Evolutionary conservation across 352 stramenopile genomes (phyloP).

Genomic region (Phytopythium mirpurense): DNA sequence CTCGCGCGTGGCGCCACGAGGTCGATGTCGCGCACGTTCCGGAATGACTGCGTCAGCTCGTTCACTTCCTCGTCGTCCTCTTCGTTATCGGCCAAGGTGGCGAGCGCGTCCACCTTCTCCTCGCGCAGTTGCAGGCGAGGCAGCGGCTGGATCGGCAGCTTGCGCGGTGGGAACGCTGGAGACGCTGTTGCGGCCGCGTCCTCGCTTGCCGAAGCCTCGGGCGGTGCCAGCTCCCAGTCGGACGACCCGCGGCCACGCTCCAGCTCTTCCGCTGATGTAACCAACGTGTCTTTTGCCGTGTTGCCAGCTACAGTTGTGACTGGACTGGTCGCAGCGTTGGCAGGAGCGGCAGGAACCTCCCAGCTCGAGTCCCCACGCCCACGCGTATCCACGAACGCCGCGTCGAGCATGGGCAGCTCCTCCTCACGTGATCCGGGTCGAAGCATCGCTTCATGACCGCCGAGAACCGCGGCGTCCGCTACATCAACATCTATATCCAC

Average conservation of each 20-base stretch:
- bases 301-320: background rate
- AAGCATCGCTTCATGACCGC: background rate
- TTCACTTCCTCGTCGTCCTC: slow-evolving; percentile 51
- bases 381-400: slow-evolving; percentile 20
- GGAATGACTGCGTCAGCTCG: slow-evolving; percentile 37
- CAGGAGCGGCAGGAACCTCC: slow-evolving; percentile 16
- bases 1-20: slow-evolving; percentile 14
- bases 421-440: slow-evolving; percentile 10
- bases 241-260: background rate
- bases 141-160: slow-evolving; percentile 11
- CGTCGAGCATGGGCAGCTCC: slow-evolving; percentile 29
- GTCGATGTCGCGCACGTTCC: slow-evolving; percentile 50
- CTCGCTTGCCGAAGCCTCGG: background rate
- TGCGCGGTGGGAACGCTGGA: background rate
- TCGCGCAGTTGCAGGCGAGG: slow-evolving; percentile 21
- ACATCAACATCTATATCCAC: slow-evolving; percentile 7
- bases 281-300: background rate
- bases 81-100: slow-evolving; percentile 8
- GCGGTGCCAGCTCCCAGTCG: background rate
- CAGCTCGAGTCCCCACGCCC: slow-evolving; percentile 34
- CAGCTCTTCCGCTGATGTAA: background rate
- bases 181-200: background rate
- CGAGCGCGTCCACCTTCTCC: slow-evolving; percentile 7
- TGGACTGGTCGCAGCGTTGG: background rate
- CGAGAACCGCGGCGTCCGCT: slow-evolving; percentile 11